phyloP scores from a whole-genome alignment of 441 rosid genomes.

The Corymbia calophylla region DNA sequence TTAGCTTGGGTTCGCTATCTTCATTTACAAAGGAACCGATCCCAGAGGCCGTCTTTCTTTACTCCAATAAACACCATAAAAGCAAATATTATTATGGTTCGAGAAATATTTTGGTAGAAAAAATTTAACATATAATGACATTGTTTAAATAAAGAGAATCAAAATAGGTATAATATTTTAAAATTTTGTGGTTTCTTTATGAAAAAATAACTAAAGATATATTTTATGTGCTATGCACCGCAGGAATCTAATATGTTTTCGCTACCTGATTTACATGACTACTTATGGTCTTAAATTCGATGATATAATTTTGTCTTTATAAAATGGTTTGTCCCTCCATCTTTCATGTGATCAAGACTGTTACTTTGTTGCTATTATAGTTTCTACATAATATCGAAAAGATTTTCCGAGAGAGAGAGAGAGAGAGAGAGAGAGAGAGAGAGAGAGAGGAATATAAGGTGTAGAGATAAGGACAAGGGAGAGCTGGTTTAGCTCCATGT shows the following conservation, averaged over 20 bases:
- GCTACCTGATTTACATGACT: not conserved
- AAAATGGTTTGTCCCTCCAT: not conserved
- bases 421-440: not conserved
- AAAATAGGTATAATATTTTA: not conserved
- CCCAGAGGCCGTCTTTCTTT: not conserved
- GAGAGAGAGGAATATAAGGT: constrained; percentile 18
- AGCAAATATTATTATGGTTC: not conserved
- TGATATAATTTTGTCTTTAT: not conserved
- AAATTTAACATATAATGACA: not conserved
- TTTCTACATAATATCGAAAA: not conserved
- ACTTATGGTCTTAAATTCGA: not conserved
- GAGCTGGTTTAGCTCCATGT: constrained; percentile 9
- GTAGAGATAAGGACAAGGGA: constrained; percentile 26
- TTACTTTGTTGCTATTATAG: not conserved
- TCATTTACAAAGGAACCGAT: not conserved
- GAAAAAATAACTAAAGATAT: not conserved
- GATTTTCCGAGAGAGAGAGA: not conserved
- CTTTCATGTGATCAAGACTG: not conserved
- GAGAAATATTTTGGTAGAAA: not conserved
- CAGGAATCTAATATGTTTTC: not conserved
- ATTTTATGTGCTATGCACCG: not conserved
- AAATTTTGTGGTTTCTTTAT: not conserved
- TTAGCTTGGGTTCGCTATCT: not conserved
- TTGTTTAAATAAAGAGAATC: not conserved
- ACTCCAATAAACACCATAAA: not conserved